Evolutionary conservation across 495 filamentous ascomycete species (phyloP).

Genomic region (Aspergillus avenaceus): DNA sequence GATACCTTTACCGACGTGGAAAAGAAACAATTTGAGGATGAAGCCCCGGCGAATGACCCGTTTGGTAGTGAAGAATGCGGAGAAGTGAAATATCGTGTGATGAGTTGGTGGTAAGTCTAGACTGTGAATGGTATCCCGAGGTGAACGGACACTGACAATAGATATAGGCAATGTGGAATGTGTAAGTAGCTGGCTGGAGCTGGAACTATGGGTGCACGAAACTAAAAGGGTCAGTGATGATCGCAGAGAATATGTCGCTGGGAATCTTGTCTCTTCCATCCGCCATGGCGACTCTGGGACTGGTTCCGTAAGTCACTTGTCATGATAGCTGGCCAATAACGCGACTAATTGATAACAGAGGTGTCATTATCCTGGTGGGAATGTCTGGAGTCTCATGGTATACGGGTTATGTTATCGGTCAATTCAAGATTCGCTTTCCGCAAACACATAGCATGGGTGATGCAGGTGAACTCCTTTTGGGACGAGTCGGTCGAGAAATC

Average conservation of each 20-base stretch:
- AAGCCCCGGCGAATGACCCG: constrained; percentile 20
- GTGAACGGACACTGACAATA: no score
- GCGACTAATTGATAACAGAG: constrained; percentile 7
- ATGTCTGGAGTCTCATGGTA: constrained; percentile 63
- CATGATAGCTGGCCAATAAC: background rate
- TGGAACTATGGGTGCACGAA: no score
- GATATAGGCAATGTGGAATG: constrained; percentile 34
- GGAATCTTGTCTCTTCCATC: constrained; percentile 61
- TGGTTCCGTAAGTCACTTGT: constrained; percentile 40
- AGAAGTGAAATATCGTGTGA: constrained; percentile 40
- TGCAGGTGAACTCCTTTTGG: constrained; percentile 62
- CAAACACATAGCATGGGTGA: constrained; percentile 68
- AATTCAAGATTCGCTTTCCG: constrained; percentile 32
- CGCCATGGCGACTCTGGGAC: constrained; percentile 59
- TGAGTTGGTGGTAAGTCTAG: constrained; percentile 40
- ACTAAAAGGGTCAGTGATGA: no score
- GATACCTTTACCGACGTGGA: background rate
- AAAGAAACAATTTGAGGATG: constrained; percentile 1
- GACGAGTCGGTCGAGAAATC: constrained; percentile 58
- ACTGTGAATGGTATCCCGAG: background rate
- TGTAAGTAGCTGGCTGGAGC: no score
- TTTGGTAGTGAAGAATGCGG: constrained; percentile 40
- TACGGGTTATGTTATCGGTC: constrained; percentile 33
- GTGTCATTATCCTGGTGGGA: constrained; percentile 52
- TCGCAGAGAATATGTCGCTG: constrained; percentile 65